A percentile compares a stretch with the other conserved stretches of the same genome.
Conservation (phyloP, 106 monocot genomes). For the Platanthera guangdongensis region DNA sequence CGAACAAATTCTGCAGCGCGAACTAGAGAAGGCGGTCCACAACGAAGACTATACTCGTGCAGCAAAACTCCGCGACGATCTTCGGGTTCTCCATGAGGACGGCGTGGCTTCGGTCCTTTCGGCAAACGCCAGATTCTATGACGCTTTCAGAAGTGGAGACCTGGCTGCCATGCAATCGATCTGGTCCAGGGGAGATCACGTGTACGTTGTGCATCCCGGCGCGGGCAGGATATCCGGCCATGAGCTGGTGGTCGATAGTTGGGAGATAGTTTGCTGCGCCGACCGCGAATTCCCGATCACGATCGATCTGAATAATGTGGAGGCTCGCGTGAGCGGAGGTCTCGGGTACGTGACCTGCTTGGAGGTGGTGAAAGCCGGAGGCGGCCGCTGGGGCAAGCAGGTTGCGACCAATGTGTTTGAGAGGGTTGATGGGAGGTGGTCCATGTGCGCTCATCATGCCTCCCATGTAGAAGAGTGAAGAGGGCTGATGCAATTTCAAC, state of each 20-base stretch:
- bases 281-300: slow-evolving; percentile 83
- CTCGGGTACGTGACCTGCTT: slow-evolving; percentile 79
- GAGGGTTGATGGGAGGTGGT: slow-evolving; percentile 71
- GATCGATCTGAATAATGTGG: slow-evolving; percentile 81
- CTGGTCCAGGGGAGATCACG: slow-evolving; percentile 74
- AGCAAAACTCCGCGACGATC: slow-evolving; percentile 71
- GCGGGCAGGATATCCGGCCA: slow-evolving; percentile 85
- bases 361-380: slow-evolving; percentile 87
- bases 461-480: slow-evolving; percentile 65
- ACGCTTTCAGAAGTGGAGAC: slow-evolving; percentile 84
- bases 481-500: too few species aligned
- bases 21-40: slow-evolving; percentile 65
- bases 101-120: slow-evolving; percentile 59
- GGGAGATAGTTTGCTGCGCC: slow-evolving; percentile 72
- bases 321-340: slow-evolving; percentile 65
- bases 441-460: slow-evolving; percentile 83
- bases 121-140: slow-evolving; percentile 72
- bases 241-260: slow-evolving; percentile 80
- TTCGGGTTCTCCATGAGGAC: slow-evolving; percentile 67
- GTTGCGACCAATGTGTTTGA: slow-evolving; percentile 93
- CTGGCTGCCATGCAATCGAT: slow-evolving; percentile 71
- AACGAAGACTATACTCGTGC: slow-evolving; percentile 83
- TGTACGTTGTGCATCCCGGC: slow-evolving; percentile 79
- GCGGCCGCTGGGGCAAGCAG: slow-evolving; percentile 87
- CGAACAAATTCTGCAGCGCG: slow-evolving; percentile 56